Base-by-base conservation (phyloP, 2,329 filamentous ascomycete species). In the Dothistroma septosporum region DNA sequence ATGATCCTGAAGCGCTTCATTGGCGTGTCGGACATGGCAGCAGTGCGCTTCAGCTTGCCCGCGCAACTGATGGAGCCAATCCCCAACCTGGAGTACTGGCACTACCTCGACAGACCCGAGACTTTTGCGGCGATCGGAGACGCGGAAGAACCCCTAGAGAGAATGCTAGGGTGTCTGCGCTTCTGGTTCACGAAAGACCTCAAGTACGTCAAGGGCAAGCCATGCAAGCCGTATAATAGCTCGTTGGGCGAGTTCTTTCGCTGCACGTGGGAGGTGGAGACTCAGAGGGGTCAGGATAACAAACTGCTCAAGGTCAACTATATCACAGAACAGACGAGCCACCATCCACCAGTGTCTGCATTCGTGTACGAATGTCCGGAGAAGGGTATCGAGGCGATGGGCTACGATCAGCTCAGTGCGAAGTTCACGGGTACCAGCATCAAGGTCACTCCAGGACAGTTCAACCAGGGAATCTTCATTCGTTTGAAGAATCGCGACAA, bases 101-200 rank as follows among this genome's bases (percentile, higher is more conserved):
- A 95, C 72, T 99, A 99, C 73, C 83, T 99, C 74, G 94, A 99
- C 77, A 86, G 92, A 69, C 93, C 93, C 22, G 95, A 96, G 76
- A 91, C 92, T 53, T 97, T 99, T 74, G 83, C 84, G 64, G 87
- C 85, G 66, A 88, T 89, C 71, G 94, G 93, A 70, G 93, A 93
- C 70, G 94, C 93, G 19, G 90, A 97, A 69, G 91, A 97, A 69
- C 85, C 89, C 11, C 80, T 97, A 58, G 93, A 94, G 69, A 91
- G 94, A 68, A 97, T 97, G 90, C 84, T 99, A 55, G 92, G 93
- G 72, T 91, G 96, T 32, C 78, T 97, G 69, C 87, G 92, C 62
- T 99, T 97, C 78, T 99, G 94, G 94, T 96, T 97, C 72, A 97
- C 94, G 64, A 99, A 99, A 76, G 94, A 99, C 76, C 76, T 99